These are phyloP conservation scores for Purpureocillium lavendulum DNA, from an alignment of 2,329 filamentous ascomycete species.

Conservation along the genomic window DNA sequence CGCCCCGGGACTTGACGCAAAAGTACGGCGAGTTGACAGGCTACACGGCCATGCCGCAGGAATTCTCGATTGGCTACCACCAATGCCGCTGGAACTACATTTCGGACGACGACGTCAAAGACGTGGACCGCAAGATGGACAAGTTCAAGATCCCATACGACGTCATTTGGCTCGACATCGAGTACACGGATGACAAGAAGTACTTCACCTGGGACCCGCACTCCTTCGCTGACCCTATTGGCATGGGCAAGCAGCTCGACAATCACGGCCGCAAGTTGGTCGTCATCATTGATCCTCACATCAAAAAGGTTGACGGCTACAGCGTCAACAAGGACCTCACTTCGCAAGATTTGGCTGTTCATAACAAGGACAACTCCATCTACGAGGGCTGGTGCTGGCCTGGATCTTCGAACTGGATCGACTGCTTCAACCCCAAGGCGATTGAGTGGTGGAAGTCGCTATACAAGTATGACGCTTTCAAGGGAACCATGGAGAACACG, in stretches of 20 bases:
- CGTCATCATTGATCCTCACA: conserved; percentile 92
- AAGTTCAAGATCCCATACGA: conserved; percentile 94
- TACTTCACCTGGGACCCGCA: conserved; percentile 97
- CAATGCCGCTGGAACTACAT: conserved; percentile 99
- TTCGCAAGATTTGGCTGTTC: conserved; percentile 72
- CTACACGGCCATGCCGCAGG: conserved; percentile 81
- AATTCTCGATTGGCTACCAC: conserved; percentile 89
- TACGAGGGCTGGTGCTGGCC: conserved; percentile 99
- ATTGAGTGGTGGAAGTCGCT: conserved; percentile 84
- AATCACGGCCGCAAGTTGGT: conserved; percentile 83
- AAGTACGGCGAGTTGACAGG: conserved; percentile 87
- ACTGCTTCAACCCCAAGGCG: conserved; percentile 89
- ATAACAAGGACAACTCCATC: conserved; percentile 80
- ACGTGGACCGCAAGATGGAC: conserved; percentile 94
- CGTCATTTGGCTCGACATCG: conserved; percentile 97
- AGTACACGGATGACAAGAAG: conserved; percentile 94
- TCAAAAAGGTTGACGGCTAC: conserved; percentile 85
- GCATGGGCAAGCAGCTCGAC: conserved; percentile 84
- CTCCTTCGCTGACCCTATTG: conserved; percentile 76
- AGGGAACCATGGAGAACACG: conserved; percentile 75
- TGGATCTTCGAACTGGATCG: conserved; percentile 91
- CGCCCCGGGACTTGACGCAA: conserved; percentile 71
- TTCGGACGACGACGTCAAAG: conserved; percentile 91
- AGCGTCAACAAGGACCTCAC: conserved; percentile 71
- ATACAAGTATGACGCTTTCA: conserved; percentile 83